Evolutionary conservation across 2,329 filamentous ascomycete species (phyloP), one percentile per base, ranked within the genome.

Genomic region (Mollisia scopiformis): DNA sequence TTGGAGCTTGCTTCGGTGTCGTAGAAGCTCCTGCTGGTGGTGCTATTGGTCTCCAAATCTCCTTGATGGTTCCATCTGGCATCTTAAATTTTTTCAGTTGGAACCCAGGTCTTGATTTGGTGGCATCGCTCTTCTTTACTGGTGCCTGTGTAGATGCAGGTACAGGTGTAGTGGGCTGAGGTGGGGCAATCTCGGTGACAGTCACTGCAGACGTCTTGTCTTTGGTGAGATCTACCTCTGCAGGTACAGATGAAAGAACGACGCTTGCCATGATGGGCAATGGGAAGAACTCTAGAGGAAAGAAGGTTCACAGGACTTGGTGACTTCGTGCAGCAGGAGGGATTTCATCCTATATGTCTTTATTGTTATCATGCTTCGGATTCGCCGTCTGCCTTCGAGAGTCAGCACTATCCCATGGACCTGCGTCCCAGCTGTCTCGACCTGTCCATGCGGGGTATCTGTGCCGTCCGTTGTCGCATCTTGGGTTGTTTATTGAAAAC

Each of bases 51-150:
- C 27, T 31, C 31, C 27, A 30, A 16, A 51, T 51, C 21, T 31
- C 49, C 28, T 52, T 52, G 49, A 21, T 35, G 2, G 49, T 52
- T 52, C 49, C 49, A 23, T 52, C 49, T 35, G 49, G 49, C 49
- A 52, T 52, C n/a, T 35, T 35, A 30, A 52, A 10, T n/a, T 52
- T 52, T 35, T 10, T 25, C 4, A 31, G 28, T 31, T 16, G 19
- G 14, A 35, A 33, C 10, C 49, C 49, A 6, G 49, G 49, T 33
- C 28, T 28, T 4, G 30, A 6, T 10, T 52, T 35, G 16, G 49
- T 19, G 10, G 28, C 25, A 35, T 35, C 21, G 28, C 14, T 16
- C 25, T 51, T 35, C 27, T 31, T 35, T 35, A n/a, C 49, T 2
- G 19, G 49, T 35, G n/a, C 10, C 19, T 35, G 33, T 23, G 28